Conservation (phyloP, 2,329 filamentous ascomycete species). For the Fusarium sp. region DNA sequence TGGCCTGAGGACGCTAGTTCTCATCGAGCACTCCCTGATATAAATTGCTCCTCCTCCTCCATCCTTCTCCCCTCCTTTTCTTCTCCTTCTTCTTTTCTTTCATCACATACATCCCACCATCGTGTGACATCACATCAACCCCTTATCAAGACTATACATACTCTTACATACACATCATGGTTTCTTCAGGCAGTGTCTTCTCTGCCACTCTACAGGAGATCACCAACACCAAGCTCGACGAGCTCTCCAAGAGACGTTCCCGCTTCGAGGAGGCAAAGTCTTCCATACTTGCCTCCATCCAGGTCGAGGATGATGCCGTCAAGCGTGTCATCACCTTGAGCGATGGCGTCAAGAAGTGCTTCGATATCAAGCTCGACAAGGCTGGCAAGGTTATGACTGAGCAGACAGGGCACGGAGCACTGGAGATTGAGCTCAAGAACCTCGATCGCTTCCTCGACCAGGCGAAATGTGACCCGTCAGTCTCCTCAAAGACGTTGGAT, state of each 20-base stretch:
- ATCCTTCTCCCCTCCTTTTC: not conserved
- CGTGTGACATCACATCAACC: not conserved
- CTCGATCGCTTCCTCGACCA: conserved; percentile 56
- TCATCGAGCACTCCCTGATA: conserved; percentile 11
- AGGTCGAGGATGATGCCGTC: conserved; percentile 42
- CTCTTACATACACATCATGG: conserved; percentile 31
- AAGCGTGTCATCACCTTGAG: conserved; percentile 49
- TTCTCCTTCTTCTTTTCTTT: not conserved
- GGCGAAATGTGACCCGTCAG: conserved; percentile 54
- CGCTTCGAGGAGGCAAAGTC: conserved; percentile 52
- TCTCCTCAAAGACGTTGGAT: conserved; percentile 50
- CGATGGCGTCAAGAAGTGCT: conserved; percentile 52
- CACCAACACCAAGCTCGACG: conserved; percentile 57
- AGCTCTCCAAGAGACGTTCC: conserved; percentile 55
- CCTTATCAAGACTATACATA: not conserved
- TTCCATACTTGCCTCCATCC: conserved; percentile 45
- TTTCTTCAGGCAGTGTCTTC: conserved; percentile 51
- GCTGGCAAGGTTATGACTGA: conserved; percentile 37
- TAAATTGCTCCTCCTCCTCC: conserved; percentile 16
- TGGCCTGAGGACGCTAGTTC: conserved; percentile 39
- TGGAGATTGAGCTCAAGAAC: conserved; percentile 53
- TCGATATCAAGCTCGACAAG: conserved; percentile 48
- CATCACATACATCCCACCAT: not conserved
- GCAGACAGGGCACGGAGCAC: conserved; percentile 39
- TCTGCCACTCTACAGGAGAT: conserved; percentile 58